Evolutionary conservation across 2,329 filamentous ascomycete genomes (phyloP).

Genomic region (Fusarium cyanostomum): DNA sequence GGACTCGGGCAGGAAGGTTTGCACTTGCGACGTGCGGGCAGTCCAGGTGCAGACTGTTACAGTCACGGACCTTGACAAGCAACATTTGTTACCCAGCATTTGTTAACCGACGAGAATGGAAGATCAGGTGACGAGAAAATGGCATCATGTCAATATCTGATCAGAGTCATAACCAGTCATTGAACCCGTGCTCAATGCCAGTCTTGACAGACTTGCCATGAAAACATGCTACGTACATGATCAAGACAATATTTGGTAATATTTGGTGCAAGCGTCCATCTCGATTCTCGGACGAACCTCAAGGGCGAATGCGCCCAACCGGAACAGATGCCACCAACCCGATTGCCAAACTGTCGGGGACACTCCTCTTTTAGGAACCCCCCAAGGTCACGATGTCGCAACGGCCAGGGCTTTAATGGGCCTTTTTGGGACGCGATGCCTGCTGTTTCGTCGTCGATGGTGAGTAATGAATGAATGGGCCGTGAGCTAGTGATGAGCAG

Average conservation of each 20-base stretch:
- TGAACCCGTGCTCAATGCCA: neutral
- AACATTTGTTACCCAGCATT: too few species aligned
- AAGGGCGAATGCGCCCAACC: constrained; percentile 20
- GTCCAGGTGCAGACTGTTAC: constrained; percentile 1
- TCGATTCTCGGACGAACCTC: neutral
- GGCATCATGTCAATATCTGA: neutral
- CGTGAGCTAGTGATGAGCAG: constrained; percentile 21
- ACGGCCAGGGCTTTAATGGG: constrained; percentile 14
- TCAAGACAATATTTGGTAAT: neutral
- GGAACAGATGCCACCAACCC: constrained; percentile 28
- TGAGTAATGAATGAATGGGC: constrained; percentile 32
- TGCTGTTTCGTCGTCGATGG: constrained; percentile 21
- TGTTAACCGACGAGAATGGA: neutral
- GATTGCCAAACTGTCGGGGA: constrained; percentile 13
- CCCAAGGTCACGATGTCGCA: constrained; percentile 16
- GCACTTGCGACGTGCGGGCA: constrained; percentile 4
- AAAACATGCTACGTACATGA: neutral
- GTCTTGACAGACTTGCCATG: neutral
- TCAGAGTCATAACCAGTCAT: neutral
- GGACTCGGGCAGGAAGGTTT: constrained; percentile 5
- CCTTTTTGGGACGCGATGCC: constrained; percentile 6
- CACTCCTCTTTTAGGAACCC: constrained; percentile 2
- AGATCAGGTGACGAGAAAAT: constrained; percentile 2
- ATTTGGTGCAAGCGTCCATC: neutral
- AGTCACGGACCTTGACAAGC: constrained; percentile 10